phyloP scores from a whole-genome alignment of 2,329 filamentous ascomycete species.

The Meredithiella fracta region DNA sequence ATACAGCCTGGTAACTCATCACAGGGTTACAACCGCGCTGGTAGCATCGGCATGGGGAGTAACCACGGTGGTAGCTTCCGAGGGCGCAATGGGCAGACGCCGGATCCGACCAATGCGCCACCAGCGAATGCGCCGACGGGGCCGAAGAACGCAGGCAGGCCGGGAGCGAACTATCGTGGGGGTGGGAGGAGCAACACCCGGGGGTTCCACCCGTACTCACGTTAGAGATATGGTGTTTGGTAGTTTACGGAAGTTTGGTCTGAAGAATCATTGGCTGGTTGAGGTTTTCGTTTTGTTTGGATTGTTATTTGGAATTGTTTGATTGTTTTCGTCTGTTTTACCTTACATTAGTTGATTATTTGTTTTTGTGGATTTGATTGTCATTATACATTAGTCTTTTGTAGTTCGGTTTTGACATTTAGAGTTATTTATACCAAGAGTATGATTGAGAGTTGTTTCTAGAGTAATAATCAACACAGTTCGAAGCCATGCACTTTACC shows the following conservation, averaged over 20 bases:
- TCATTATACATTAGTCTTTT: neutral
- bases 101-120: slow-evolving; percentile 29
- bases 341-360: neutral
- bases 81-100: slow-evolving; percentile 25
- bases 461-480: neutral
- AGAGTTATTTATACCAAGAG: too few species aligned
- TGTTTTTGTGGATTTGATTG: neutral
- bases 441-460: neutral
- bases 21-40: slow-evolving; percentile 31
- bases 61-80: slow-evolving; percentile 20
- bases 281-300: neutral
- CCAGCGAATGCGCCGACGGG: slow-evolving; percentile 64
- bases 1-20: slow-evolving; percentile 21
- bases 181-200: slow-evolving; percentile 61
- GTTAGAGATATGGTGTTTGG: slow-evolving; percentile 14
- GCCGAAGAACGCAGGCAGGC: slow-evolving; percentile 84
- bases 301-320: neutral
- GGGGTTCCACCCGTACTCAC: slow-evolving; percentile 63
- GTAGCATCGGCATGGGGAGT: slow-evolving; percentile 20
- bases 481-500: neutral
- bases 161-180: slow-evolving; percentile 84
- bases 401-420: neutral
- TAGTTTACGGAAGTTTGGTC: neutral
- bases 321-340: neutral
- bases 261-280: neutral